Percentiles rank a stretch among this genome's conserved stretches.
Conservation (phyloP, 1,284 basidiomycete genomes). For the Meira miltonrushii region DNA sequence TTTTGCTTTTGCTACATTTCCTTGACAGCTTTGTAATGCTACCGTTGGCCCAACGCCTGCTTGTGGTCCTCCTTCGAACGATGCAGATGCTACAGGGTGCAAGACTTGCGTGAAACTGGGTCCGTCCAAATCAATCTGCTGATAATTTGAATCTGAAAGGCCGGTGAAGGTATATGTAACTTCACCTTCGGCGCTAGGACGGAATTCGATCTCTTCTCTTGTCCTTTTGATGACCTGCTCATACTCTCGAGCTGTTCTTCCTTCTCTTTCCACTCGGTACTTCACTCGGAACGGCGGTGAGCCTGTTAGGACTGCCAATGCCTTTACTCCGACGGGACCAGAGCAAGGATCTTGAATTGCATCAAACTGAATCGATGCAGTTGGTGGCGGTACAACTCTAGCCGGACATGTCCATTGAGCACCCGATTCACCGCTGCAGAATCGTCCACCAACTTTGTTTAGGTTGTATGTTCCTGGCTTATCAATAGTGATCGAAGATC, state of each 20-base stretch:
- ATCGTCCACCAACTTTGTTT: slow-evolving; percentile 66
- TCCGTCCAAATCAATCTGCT: slow-evolving; percentile 56
- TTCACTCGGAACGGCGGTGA: slow-evolving; percentile 83
- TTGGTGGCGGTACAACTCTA: slow-evolving; percentile 62
- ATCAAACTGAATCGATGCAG: slow-evolving; percentile 78
- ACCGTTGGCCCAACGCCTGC: slow-evolving; percentile 23
- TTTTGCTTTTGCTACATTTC: slow-evolving; percentile 37
- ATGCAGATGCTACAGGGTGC: slow-evolving; percentile 46
- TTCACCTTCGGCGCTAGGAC: slow-evolving; percentile 80
- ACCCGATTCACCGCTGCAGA: slow-evolving; percentile 56
- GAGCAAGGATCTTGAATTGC: slow-evolving; percentile 79
- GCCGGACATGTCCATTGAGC: slow-evolving; percentile 45
- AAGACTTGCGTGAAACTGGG: slow-evolving; percentile 44
- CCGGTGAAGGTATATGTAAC: slow-evolving; percentile 78
- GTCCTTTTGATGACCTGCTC: slow-evolving; percentile 63
- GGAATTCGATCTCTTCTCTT: slow-evolving; percentile 75
- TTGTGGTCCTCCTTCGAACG: slow-evolving; percentile 26
- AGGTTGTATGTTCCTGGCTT: slow-evolving; percentile 79
- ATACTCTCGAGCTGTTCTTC: slow-evolving; percentile 51
- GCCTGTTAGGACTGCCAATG: slow-evolving; percentile 78
- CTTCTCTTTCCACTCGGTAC: slow-evolving; percentile 66
- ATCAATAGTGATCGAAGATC: slow-evolving; percentile 17
- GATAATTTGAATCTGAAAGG: slow-evolving; percentile 80
- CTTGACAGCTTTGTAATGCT: slow-evolving; percentile 47
- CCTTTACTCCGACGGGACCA: slow-evolving; percentile 85